These are phyloP conservation scores for Calonectria hongkongensis DNA, from an alignment of 2,329 filamentous ascomycete species.

Conservation along the genomic window DNA sequence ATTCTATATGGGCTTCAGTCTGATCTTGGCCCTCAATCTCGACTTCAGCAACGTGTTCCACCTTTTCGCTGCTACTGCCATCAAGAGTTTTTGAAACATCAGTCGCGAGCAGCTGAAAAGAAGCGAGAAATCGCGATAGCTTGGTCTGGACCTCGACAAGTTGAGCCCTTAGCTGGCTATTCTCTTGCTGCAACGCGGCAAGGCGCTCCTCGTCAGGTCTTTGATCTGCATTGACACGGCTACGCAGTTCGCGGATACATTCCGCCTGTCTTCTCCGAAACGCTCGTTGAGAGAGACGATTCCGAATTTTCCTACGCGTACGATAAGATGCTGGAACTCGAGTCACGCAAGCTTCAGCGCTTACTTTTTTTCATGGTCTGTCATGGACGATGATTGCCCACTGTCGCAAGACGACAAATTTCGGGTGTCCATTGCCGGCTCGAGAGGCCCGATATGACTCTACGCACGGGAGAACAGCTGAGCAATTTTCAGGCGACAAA, in stretches of 20 bases:
- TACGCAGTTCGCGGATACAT: constrained; percentile 53
- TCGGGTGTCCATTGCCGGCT: not conserved
- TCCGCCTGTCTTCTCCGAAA: constrained; percentile 58
- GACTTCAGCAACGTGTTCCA: not conserved
- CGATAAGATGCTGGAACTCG: not conserved
- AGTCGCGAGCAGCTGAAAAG: constrained; percentile 51
- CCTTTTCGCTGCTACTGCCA: not conserved
- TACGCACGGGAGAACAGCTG: not conserved
- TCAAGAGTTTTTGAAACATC: constrained; percentile 54
- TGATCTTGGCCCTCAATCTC: not conserved
- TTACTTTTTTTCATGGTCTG: constrained; percentile 24
- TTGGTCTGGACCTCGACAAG: constrained; percentile 56
- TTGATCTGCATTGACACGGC: constrained; percentile 48
- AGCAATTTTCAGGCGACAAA: constrained; percentile 11
- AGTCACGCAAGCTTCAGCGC: not conserved
- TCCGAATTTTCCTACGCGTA: constrained; percentile 55
- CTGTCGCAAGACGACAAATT: not conserved
- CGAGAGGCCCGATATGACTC: not conserved
- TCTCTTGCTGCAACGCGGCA: constrained; percentile 52
- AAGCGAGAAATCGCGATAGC: constrained; percentile 51
- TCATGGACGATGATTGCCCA: constrained; percentile 11
- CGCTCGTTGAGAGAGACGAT: constrained; percentile 57
- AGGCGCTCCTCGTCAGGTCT: constrained; percentile 51
- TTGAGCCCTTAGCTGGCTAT: constrained; percentile 52
- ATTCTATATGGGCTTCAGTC: not conserved